These are phyloP conservation scores for Eimeria tenella DNA, from an alignment of 169 alveolate species.

Conservation along the genomic window DNA sequence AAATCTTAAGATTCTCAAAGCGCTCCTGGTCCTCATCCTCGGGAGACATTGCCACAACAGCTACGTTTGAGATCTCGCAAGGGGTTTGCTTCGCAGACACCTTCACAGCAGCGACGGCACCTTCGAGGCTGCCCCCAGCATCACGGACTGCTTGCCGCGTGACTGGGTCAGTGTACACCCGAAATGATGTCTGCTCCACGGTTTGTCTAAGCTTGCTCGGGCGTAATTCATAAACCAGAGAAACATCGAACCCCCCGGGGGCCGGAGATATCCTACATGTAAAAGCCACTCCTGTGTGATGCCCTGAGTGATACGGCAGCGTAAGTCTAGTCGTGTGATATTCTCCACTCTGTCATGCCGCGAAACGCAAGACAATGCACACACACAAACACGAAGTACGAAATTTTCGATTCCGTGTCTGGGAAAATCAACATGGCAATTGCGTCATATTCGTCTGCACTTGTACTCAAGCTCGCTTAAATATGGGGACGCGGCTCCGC, in stretches of 20 bases:
- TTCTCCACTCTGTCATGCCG: constrained; percentile 2
- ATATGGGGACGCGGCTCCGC: too few relatives aligned
- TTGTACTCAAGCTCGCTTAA: too few relatives aligned
- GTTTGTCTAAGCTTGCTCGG: constrained; percentile 1
- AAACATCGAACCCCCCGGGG: constrained; percentile 58
- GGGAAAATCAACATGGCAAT: too few relatives aligned
- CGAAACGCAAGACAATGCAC: too few relatives aligned
- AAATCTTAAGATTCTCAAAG: constrained; percentile 25
- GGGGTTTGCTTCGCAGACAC: constrained; percentile 1
- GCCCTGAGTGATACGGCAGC: constrained; percentile 55
- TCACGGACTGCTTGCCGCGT: constrained; percentile 6
- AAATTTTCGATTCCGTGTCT: too few relatives aligned
- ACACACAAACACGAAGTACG: too few relatives aligned
- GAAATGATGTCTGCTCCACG: constrained; percentile 54
- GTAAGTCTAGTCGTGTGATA: constrained; percentile 15
- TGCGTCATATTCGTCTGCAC: too few relatives aligned
- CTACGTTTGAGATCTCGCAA: constrained; percentile 23
- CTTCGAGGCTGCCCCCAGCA: constrained; percentile 40
- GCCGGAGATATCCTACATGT: constrained; percentile 58
- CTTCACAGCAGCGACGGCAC: constrained; percentile 55
- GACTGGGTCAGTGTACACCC: constrained; percentile 49
- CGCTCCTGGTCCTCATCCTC: not conserved
- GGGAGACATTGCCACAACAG: not conserved
- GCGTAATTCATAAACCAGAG: constrained; percentile 51
- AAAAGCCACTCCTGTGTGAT: constrained; percentile 59